These are phyloP conservation scores for Dictyostelium capitatum DNA, from an alignment of 78 protist genomes.

Conservation along the genomic window DNA sequence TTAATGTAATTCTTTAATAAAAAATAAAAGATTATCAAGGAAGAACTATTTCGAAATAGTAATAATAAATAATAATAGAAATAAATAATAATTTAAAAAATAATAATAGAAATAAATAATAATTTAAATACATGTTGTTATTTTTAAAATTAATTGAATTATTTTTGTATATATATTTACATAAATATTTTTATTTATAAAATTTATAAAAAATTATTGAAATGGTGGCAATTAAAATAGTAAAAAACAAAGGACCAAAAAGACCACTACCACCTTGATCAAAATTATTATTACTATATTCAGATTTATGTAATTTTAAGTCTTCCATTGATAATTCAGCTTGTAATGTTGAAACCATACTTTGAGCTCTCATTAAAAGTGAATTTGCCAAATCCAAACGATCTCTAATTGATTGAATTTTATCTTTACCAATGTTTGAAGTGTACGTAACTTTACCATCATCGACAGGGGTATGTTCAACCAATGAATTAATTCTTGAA, in stretches of 20 bases:
- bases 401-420: neutral
- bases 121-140: neutral
- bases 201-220: neutral
- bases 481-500: conserved; percentile 37
- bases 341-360: conserved; percentile 34
- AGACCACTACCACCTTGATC: neutral
- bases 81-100: no score
- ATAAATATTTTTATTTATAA: neutral
- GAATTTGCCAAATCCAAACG: conserved; percentile 31
- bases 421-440: conserved; percentile 40
- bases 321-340: conserved; percentile 65
- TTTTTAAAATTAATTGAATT: no score
- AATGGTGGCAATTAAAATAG: neutral
- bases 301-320: neutral
- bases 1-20: no score
- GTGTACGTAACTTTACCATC: neutral
- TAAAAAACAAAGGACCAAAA: neutral
- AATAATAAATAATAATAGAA: no score
- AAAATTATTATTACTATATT: neutral
- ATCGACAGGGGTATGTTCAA: neutral
- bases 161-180: no score
- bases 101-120: neutral
- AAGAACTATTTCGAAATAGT: no score
- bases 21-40: no score
- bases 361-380: conserved; percentile 42